These are phyloP conservation scores for Aschersonia sp. DNA, from an alignment of 2,329 filamentous ascomycete species.

Conservation along the genomic window DNA sequence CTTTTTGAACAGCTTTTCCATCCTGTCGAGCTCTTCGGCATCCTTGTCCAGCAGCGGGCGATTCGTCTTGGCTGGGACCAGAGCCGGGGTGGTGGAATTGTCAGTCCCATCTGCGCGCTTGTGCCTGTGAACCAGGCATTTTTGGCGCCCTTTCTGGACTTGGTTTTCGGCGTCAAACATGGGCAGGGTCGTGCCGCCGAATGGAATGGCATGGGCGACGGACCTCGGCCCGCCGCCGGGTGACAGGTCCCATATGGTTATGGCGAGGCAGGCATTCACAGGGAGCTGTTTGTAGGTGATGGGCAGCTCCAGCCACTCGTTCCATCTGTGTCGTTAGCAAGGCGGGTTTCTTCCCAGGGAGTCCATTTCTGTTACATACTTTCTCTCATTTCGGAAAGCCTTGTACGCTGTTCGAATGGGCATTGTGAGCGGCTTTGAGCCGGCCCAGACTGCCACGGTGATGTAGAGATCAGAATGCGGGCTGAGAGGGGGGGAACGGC, in stretches of 20 bases:
- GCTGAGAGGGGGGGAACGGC: constrained; percentile 25
- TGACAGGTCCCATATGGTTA: constrained; percentile 91
- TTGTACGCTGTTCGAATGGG: constrained; percentile 89
- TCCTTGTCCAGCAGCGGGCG: constrained; percentile 50
- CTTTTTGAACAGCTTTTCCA: constrained; percentile 87
- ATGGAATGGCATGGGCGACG: constrained; percentile 69
- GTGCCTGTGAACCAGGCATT: constrained; percentile 73
- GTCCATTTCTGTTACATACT: constrained; percentile 18
- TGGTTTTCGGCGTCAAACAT: constrained; percentile 92
- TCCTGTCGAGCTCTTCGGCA: constrained; percentile 69
- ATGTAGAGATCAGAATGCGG: constrained; percentile 80
- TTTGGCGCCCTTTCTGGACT: constrained; percentile 79
- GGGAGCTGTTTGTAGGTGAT: constrained; percentile 74
- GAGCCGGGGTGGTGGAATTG: constrained; percentile 59
- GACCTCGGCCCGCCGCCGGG: constrained; percentile 58
- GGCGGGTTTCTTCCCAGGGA: neutral
- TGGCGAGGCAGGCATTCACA: constrained; percentile 67
- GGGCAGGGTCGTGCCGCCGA: constrained; percentile 81
- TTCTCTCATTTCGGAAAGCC: constrained; percentile 63
- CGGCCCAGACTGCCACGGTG: constrained; percentile 86
- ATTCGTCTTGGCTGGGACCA: constrained; percentile 41
- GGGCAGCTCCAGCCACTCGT: constrained; percentile 87
- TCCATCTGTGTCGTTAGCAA: constrained; percentile 46
- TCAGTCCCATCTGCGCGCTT: constrained; percentile 76
- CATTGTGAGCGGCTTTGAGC: constrained; percentile 87